A percentile compares a stretch with the other conserved stretches of the same genome.
Conservation (phyloP, 768 basidiomycete species). For the Clitopilus hobsonii region DNA sequence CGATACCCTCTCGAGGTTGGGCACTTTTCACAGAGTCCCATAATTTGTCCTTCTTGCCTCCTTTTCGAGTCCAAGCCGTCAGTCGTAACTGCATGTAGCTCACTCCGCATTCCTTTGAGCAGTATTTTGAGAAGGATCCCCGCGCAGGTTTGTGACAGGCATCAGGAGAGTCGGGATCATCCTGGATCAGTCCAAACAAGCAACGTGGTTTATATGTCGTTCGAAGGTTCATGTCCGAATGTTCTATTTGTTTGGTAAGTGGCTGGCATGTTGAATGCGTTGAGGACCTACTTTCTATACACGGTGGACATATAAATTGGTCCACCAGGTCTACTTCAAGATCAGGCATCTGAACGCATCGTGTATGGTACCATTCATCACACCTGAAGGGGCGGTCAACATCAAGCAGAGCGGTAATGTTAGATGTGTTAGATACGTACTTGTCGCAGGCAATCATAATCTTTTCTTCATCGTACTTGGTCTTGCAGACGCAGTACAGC, state of each 20-base stretch:
- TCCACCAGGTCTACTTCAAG: constrained; percentile 84
- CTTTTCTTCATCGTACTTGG: constrained; percentile 79
- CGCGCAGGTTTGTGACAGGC: constrained; percentile 81
- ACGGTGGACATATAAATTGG: constrained; percentile 85
- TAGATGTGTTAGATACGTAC: constrained; percentile 35
- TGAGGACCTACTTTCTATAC: constrained; percentile 52
- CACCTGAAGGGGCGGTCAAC: constrained; percentile 45
- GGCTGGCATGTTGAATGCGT: neutral
- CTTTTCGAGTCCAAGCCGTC: constrained; percentile 54
- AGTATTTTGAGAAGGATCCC: constrained; percentile 85
- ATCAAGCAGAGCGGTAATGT: neutral
- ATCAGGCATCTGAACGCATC: constrained; percentile 80
- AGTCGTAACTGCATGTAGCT: constrained; percentile 66
- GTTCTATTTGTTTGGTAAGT: constrained; percentile 32
- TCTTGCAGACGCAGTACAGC: constrained; percentile 87
- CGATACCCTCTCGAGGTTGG: constrained; percentile 66
- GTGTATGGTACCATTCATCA: constrained; percentile 93
- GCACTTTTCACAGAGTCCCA: constrained; percentile 75
- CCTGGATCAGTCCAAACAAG: constrained; percentile 61
- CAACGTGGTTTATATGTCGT: constrained; percentile 84
- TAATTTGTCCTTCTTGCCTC: constrained; percentile 57
- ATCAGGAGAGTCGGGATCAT: constrained; percentile 54
- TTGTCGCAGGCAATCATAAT: constrained; percentile 94
- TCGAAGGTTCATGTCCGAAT: constrained; percentile 51
- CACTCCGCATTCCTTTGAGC: constrained; percentile 84